Conservation (phyloP, 2,329 filamentous ascomycete genomes). For the Claviceps capensis region DNA sequence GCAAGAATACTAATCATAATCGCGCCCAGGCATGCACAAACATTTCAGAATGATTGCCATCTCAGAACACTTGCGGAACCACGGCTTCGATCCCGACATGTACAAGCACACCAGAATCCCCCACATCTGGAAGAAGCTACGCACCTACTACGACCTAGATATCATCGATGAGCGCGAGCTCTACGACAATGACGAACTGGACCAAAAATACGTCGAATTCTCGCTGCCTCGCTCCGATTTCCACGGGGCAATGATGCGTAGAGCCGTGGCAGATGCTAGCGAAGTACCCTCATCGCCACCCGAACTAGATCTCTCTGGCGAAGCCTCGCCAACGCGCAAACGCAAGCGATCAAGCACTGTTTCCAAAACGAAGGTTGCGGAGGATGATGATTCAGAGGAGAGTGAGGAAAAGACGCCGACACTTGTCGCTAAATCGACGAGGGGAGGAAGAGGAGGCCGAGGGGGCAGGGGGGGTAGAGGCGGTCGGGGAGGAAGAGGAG, state of each 20-base stretch:
- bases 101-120: constrained; percentile 74
- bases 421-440: constrained; percentile 23
- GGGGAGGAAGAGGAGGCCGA: constrained; percentile 13
- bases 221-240: constrained; percentile 38
- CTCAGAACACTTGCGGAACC: constrained; percentile 63
- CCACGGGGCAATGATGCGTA: constrained; percentile 32
- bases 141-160: constrained; percentile 70
- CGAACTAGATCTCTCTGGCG: constrained; percentile 26
- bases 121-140: constrained; percentile 82
- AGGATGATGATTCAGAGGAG: constrained; percentile 35
- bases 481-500: constrained; percentile 10
- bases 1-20: not conserved
- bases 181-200: constrained; percentile 43
- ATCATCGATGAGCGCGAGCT: constrained; percentile 76
- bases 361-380: constrained; percentile 25
- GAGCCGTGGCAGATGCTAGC: constrained; percentile 29
- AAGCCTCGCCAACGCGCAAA: constrained; percentile 23
- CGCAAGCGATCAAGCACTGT: constrained; percentile 29
- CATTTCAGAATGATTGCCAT: constrained; percentile 88
- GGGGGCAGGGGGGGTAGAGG: not conserved
- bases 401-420: constrained; percentile 27
- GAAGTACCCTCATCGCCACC: constrained; percentile 35
- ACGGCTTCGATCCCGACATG: constrained; percentile 60
- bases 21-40: constrained; percentile 63
- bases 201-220: constrained; percentile 53